Evolutionary conservation across 805 yeast species (phyloP), one percentile per base, ranked within the genome.

Genomic region (Candida alai): DNA sequence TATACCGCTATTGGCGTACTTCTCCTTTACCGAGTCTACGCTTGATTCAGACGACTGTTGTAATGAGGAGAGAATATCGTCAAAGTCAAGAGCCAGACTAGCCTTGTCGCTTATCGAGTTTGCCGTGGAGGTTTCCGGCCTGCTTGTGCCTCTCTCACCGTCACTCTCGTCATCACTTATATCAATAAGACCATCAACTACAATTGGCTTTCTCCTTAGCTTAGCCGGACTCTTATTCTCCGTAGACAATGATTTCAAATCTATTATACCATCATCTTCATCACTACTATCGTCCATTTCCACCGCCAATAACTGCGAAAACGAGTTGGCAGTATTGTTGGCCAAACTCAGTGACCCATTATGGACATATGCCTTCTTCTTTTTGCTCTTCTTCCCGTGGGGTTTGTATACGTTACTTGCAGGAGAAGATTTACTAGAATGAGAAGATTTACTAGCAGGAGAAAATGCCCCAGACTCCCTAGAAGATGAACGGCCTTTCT

Each of bases 41-140:
- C 43, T 33, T 13, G 43, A 31, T n/a, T 35, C 32, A 12, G 41
- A 37, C 15, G 40, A 39, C 7, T 41, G 37, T 16, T 45, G 42
- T 12, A 39, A 18, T 10, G 37, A 30, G 10, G 22, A 14, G 15
- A 39, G 11, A 14, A 25, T 24, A 28, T 39, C 33, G 5, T 17
- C 28, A 17, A 30, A 26, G 13, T 37, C 37, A 3, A 28, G n/a
- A 2, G n/a, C 21, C 10, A 13, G 8, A 12, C 12, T 13, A 5
- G 20, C 10, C 11, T 11, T 19, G 5, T 21, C 16, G 20, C 23
- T 20, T 20, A 19, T 20, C 7, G n/a, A n/a, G n/a, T n/a, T n/a
- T n/a, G n/a, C n/a, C n/a, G n/a, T 30, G 13, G 13, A 4, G 7
- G 6, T 17, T 11, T 17, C 4, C 17, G 19, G 6, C 8, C 15